Percentiles rank a stretch among this genome's conserved stretches.
phyloP scores from a whole-genome alignment of 257 asterid species.

The Gentiana macrophylla region DNA sequence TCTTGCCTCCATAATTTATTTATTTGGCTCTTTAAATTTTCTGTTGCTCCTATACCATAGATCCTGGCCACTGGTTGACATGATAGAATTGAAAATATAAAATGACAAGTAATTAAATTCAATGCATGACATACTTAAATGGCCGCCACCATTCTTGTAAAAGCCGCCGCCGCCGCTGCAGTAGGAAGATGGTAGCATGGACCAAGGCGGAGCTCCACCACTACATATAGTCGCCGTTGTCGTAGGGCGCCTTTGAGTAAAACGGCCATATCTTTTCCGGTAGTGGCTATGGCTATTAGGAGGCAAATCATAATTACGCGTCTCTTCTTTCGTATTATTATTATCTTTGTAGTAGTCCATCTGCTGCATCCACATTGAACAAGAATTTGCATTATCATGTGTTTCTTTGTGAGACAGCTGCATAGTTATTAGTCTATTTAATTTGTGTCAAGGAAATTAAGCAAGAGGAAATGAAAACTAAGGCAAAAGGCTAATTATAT shows the following conservation, averaged over 20 bases:
- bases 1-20: too few species aligned
- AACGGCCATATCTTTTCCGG: slow-evolving; percentile 6
- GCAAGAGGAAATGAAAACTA: not conserved
- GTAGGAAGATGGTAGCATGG: not conserved
- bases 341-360: slow-evolving; percentile 2
- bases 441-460: slow-evolving; percentile 4
- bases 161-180: not conserved
- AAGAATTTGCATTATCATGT: not conserved
- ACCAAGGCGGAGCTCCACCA: not conserved
- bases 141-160: slow-evolving; percentile 2
- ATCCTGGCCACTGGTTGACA: too few species aligned
- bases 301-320: too few species aligned
- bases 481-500: not conserved
- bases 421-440: not conserved
- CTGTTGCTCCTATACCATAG: too few species aligned
- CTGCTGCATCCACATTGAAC: slow-evolving; percentile 9
- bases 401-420: not conserved
- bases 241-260: slow-evolving; percentile 13
- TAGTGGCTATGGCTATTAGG: too few species aligned
- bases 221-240: slow-evolving; percentile 5
- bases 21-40: too few species aligned
- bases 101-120: not conserved
- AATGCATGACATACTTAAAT: slow-evolving; percentile 8
- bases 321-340: slow-evolving; percentile 1
- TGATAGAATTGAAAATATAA: not conserved